Base-by-base conservation (phyloP, 257 asterid genomes). In the Perilla frutescens region DNA sequence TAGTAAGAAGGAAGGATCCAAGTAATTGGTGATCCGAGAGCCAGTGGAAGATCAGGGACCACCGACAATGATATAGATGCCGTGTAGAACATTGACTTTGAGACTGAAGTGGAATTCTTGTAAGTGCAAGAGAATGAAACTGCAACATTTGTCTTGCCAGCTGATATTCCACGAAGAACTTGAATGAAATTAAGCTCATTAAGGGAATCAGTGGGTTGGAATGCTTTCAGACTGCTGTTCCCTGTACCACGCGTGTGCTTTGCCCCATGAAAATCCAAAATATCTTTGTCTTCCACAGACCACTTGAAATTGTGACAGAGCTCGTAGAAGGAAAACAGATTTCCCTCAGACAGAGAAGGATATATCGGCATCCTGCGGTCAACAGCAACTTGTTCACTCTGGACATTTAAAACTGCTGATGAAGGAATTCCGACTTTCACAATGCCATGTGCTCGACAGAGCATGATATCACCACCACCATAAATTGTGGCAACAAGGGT, bases 1-100 rank as follows among this genome's bases (percentile, higher is more conserved):
- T 91, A 93, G 79, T 85, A 74, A 68, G 97, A 84, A 74, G 98
- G 97, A 70, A 93, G 90, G 76, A 89, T 80, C 98, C 98, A 93
- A 43, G 97, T 91, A 60, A 84, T 76, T 41, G 91, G 81, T 20
- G 76, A 86, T 74, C 97, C 98, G 62, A 88, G 88, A 78, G 96
- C 86, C 72, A 93, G 92, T 31, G 98, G 97, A 72, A 89, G 96
- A 82, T 87, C 89, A 4, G 92, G 70, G 71, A 89, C 89, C 74
- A 93, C 98, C 84, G 76, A 65, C 67, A 93, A 47, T 26, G 89
- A 85, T 59, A 84, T 62, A 77, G 85, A 85, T 57, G 98, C 91
- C 76, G 75, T 76, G 73, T 93, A 93, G 56, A 72, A 74, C 79
- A 84, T 76, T 7, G 96, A 75, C 76, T 84, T 81, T 14, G 87